Conservation (phyloP, 495 filamentous ascomycete species). For the Chaetomium fimeti region DNA sequence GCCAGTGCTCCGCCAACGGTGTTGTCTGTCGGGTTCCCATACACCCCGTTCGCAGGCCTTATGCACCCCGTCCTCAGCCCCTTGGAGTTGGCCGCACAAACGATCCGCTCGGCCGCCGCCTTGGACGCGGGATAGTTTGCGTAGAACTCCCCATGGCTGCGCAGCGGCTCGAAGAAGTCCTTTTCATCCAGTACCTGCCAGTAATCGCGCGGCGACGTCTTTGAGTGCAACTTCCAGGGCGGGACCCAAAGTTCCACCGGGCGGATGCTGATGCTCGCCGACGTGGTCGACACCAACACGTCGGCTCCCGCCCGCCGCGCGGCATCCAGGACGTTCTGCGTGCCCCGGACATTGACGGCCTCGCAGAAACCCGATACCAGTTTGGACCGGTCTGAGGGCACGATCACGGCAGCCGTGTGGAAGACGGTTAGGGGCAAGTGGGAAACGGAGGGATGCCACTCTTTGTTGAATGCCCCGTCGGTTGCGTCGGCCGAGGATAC, state of each 20-base stretch:
- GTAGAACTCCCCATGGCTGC: constrained; percentile 52
- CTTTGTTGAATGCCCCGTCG: constrained; percentile 38
- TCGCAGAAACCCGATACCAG: constrained; percentile 41
- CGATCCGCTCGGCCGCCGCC: constrained; percentile 50
- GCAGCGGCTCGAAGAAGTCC: constrained; percentile 46
- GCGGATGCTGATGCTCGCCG: constrained; percentile 52
- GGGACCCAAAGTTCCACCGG: constrained; percentile 49
- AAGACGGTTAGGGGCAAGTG: constrained; percentile 45
- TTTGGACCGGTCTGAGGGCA: constrained; percentile 44
- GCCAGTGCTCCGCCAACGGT: constrained; percentile 46
- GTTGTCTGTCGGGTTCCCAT: constrained; percentile 55
- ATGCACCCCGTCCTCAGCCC: constrained; percentile 57
- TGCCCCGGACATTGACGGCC: constrained; percentile 58
- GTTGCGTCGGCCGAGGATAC: constrained; percentile 41
- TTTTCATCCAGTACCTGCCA: constrained; percentile 49
- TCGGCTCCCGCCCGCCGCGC: constrained; percentile 50
- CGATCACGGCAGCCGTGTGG: constrained; percentile 47
- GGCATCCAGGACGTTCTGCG: constrained; percentile 55
- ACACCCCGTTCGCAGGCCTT: constrained; percentile 58
- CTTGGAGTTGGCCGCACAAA: constrained; percentile 48
- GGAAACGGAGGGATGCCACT: constrained; percentile 37
- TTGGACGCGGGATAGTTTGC: constrained; percentile 59
- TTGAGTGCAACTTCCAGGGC: constrained; percentile 45
- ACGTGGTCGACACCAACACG: constrained; percentile 60
- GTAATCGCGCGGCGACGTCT: constrained; percentile 36